Percentiles rank a stretch among this genome's conserved stretches.
Conservation (phyloP, 2,329 filamentous ascomycete genomes). For the Fusarium papillatum region DNA sequence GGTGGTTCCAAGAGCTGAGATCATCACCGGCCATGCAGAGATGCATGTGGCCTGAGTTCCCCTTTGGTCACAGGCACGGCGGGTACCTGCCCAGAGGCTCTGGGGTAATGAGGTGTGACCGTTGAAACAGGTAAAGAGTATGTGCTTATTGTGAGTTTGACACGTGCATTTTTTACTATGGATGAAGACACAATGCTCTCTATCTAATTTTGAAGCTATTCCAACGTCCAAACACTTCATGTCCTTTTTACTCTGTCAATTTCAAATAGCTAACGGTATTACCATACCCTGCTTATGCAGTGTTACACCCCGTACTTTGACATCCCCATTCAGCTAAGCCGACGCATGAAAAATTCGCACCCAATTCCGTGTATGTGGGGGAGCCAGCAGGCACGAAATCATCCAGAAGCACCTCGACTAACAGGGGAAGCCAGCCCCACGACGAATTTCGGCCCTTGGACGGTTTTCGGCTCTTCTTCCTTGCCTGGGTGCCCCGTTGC, state of each 20-base stretch:
- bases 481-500: constrained; percentile 23
- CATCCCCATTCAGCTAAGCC: constrained; percentile 6
- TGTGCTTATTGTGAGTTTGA: constrained; percentile 10
- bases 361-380: background rate
- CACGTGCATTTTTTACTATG: constrained; percentile 26
- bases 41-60: constrained; percentile 29
- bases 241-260: background rate
- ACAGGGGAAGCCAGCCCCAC: constrained; percentile 21
- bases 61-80: background rate
- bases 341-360: background rate
- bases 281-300: background rate
- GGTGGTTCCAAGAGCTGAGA: background rate
- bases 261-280: background rate
- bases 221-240: background rate
- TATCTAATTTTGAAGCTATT: background rate
- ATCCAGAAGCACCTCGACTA: constrained; percentile 5
- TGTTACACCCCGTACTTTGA: background rate
- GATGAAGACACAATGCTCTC: background rate
- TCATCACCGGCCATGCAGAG: constrained; percentile 27
- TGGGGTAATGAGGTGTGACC: constrained; percentile 32
- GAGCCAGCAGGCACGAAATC: constrained; percentile 5
- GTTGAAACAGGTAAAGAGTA: constrained; percentile 15
- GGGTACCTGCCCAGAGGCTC: constrained; percentile 23
- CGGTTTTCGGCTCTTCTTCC: constrained; percentile 40
- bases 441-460: constrained; percentile 39